These are phyloP conservation scores for Plantago coronopus DNA, from an alignment of 305 asterid species.

Conservation along the genomic window DNA sequence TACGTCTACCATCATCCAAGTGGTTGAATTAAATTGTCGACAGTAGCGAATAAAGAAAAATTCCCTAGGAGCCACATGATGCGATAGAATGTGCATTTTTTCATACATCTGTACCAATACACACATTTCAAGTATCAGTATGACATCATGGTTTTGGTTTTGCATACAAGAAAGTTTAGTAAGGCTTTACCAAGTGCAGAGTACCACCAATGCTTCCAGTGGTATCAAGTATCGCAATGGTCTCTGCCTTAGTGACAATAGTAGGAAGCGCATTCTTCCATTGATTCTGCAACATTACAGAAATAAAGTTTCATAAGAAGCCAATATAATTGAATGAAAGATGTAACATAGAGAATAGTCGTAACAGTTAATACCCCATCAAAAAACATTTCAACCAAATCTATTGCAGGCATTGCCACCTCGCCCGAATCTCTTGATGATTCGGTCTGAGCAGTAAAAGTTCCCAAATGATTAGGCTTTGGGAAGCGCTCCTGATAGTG, in stretches of 20 bases:
- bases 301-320: not conserved
- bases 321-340: not conserved
- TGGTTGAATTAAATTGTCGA: slow-evolving; percentile 40
- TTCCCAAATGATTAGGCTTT: slow-evolving; percentile 29
- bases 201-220: slow-evolving; percentile 42
- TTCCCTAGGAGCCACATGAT: slow-evolving; percentile 70
- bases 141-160: not conserved
- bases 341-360: slow-evolving; percentile 5
- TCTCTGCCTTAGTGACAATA: slow-evolving; percentile 44
- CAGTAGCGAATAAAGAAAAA: slow-evolving; percentile 54
- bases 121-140: not conserved
- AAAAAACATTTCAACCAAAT: slow-evolving; percentile 48
- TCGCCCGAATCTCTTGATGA: slow-evolving; percentile 60
- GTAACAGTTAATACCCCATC: slow-evolving; percentile 41
- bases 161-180: not conserved
- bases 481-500: slow-evolving; percentile 50
- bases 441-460: slow-evolving; percentile 54
- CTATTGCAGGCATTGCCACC: slow-evolving; percentile 45
- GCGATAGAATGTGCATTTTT: slow-evolving; percentile 59
- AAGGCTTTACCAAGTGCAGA: slow-evolving; percentile 45
- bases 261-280: slow-evolving; percentile 62
- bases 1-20: slow-evolving; percentile 59
- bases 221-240: slow-evolving; percentile 45
- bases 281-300: slow-evolving; percentile 45
- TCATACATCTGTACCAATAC: slow-evolving; percentile 57